A percentile compares a stretch with the other conserved stretches of the same genome.
phyloP scores from a whole-genome alignment of 2,329 filamentous ascomycete genomes.

The Bertia moriformis region DNA sequence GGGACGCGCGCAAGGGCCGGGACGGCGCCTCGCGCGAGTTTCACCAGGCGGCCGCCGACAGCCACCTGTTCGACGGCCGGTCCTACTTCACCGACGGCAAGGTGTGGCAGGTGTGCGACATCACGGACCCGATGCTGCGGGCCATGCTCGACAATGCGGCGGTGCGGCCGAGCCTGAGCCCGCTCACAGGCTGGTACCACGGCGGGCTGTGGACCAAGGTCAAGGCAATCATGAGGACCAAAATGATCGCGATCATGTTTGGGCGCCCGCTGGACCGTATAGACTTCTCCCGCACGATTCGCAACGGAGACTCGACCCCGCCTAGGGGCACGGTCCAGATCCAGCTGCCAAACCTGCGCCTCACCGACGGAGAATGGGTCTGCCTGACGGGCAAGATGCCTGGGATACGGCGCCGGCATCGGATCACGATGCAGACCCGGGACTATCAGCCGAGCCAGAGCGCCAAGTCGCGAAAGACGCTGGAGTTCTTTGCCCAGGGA shows the following conservation, averaged over 20 bases:
- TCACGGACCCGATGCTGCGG: conserved; percentile 63
- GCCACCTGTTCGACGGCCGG: conserved; percentile 73
- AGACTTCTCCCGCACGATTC: conserved; percentile 27
- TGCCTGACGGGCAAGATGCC: conserved; percentile 4
- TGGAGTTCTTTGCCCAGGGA: neutral
- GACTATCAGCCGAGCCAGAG: neutral
- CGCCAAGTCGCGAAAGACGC: neutral
- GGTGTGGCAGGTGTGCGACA: conserved; percentile 87
- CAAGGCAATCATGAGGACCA: conserved; percentile 76
- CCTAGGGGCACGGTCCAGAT: conserved; percentile 6
- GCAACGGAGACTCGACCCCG: conserved; percentile 17
- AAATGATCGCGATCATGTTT: conserved; percentile 56
- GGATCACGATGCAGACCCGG: neutral
- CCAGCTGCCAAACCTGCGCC: conserved; percentile 4
- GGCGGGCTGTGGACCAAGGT: conserved; percentile 71
- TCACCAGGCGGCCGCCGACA: conserved; percentile 25
- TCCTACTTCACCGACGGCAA: conserved; percentile 67
- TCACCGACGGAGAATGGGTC: conserved; percentile 8
- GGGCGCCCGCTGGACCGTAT: conserved; percentile 31
- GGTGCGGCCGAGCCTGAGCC: conserved; percentile 37
- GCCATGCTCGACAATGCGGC: conserved; percentile 49
- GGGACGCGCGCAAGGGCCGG: conserved; percentile 7
- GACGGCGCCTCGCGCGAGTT: conserved; percentile 14
- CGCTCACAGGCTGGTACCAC: conserved; percentile 69
- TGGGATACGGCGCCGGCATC: conserved; percentile 1